phyloP scores from a whole-genome alignment of 2,329 filamentous ascomycete species.

The Ophiostoma pallidulum region DNA sequence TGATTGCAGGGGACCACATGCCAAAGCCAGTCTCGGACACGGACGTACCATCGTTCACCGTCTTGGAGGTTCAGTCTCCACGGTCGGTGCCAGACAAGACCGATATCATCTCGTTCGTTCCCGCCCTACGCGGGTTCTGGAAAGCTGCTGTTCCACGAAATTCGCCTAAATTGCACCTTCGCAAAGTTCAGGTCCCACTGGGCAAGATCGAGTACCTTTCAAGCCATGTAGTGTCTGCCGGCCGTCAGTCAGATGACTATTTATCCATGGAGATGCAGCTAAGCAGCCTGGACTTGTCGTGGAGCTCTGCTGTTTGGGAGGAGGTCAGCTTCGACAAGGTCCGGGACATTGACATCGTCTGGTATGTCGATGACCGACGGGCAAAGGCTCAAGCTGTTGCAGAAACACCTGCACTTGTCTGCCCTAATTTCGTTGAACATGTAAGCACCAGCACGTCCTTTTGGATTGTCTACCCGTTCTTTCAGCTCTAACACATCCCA shows the following conservation, averaged over 20 bases:
- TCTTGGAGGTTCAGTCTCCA: conserved; percentile 65
- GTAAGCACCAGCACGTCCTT: conserved; percentile 40
- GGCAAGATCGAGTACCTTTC: conserved; percentile 80
- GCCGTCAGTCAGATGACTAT: background rate
- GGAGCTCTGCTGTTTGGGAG: conserved; percentile 67
- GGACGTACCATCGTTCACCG: conserved; percentile 59
- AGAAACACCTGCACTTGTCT: conserved; percentile 55
- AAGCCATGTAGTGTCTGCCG: conserved; percentile 38
- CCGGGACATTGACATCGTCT: conserved; percentile 72
- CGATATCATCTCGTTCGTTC: conserved; percentile 79
- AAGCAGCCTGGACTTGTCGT: conserved; percentile 58
- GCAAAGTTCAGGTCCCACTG: conserved; percentile 60
- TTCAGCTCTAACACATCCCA: conserved; percentile 30
- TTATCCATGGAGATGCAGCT: conserved; percentile 47
- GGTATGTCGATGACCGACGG: conserved; percentile 63
- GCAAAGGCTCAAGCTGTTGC: conserved; percentile 54
- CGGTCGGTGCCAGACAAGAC: conserved; percentile 63
- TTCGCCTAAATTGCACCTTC: conserved; percentile 58
- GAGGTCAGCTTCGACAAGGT: conserved; percentile 76
- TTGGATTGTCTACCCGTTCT: background rate
- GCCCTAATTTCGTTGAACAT: conserved; percentile 77
- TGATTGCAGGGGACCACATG: conserved; percentile 45
- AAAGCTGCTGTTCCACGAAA: conserved; percentile 52
- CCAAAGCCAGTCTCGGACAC: conserved; percentile 45
- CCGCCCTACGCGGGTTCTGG: conserved; percentile 58